Evolutionary conservation across 441 rosid genomes (phyloP), one percentile per base, ranked within the genome.

Genomic region (Hura crepitans): DNA sequence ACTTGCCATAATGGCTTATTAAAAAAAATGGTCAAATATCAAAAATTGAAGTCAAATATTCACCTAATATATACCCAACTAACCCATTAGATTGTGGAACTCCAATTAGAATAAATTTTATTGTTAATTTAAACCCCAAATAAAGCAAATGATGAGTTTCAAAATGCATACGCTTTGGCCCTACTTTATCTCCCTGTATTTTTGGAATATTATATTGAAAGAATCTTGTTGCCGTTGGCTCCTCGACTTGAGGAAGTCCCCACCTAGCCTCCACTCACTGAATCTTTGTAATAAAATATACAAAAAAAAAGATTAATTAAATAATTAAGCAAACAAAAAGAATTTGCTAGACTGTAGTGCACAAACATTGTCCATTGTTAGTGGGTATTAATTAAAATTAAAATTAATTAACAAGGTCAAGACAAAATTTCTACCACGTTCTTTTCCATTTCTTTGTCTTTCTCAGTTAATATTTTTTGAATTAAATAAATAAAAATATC

Each of bases 321-420:
- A 55, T 43, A 0, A 13, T 33, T 58, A 49, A 9, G 27, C 35
- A 17, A 25, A 15, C 39, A 9, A 7, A 57, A 53, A 30, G 31
- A 39, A 56, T 75, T 67, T 70, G 76, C 74, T 59, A 68, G 59
- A 78, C 75, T 74, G 73, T 66, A 66, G 68, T 64, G 78, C 74
- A 50, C 65, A 58, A 70, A 68, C 49, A 25, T 37, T 60, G 6
- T 55, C 22, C 15, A 45, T 70, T 42, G 45, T 47, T 57, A 65
- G 59, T 30, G 74, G 66, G 27, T 14, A 25, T 42, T 43, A 62
- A 43, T 62, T 62, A 14, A 62, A 11, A 7, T 39, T 28, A 35
- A 20, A 37, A 15, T 45, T 28, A 14, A n/a, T 45, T 51, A 63
- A 54, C 13, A 15, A 30, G 20, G 51, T 31, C 64, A 35, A 17